Evolutionary conservation across 768 basidiomycete genomes (phyloP).

Genomic region (Antrodiella citrinella): DNA sequence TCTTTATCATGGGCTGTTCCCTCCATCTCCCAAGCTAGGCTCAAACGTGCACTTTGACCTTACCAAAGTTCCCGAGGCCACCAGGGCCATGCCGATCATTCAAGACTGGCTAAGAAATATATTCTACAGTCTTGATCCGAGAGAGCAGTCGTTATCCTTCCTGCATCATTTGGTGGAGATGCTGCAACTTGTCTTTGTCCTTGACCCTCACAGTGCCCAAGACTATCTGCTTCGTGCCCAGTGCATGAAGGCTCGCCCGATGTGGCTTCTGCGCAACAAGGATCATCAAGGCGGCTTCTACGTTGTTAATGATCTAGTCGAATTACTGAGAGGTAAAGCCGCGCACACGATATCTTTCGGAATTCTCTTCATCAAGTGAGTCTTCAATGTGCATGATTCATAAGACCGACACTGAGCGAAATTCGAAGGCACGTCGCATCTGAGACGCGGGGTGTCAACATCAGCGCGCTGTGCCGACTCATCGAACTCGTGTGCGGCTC

Average conservation of each 20-base stretch:
- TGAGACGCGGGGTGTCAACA: constrained; percentile 30
- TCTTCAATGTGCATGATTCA: too few relatives aligned
- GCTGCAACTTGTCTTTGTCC: constrained; percentile 28
- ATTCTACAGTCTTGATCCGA: constrained; percentile 20
- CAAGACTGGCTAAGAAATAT: constrained; percentile 38
- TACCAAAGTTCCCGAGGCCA: constrained; percentile 31
- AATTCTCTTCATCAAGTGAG: constrained; percentile 33
- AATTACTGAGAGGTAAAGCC: constrained; percentile 2
- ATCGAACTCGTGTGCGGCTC: constrained; percentile 40
- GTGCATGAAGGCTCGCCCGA: constrained; percentile 14
- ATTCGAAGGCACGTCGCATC: constrained; percentile 36
- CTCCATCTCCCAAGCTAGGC: constrained; percentile 40
- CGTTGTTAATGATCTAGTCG: constrained; percentile 24
- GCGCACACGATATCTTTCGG: constrained; percentile 22
- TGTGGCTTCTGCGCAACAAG: constrained; percentile 11
- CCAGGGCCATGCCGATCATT: constrained; percentile 28
- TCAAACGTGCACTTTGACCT: constrained; percentile 28
- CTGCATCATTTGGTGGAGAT: constrained; percentile 34
- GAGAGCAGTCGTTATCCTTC: constrained; percentile 16
- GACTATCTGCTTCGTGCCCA: constrained; percentile 27
- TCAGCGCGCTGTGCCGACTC: constrained; percentile 41
- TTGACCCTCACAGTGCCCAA: constrained; percentile 28
- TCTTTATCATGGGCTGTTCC: constrained; percentile 43
- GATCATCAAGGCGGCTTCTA: constrained; percentile 11
- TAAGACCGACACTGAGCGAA: too few relatives aligned